Percentiles rank a stretch among this genome's conserved stretches.
phyloP scores from a whole-genome alignment of 2,329 filamentous ascomycete genomes.

The Penicillium sp. region DNA sequence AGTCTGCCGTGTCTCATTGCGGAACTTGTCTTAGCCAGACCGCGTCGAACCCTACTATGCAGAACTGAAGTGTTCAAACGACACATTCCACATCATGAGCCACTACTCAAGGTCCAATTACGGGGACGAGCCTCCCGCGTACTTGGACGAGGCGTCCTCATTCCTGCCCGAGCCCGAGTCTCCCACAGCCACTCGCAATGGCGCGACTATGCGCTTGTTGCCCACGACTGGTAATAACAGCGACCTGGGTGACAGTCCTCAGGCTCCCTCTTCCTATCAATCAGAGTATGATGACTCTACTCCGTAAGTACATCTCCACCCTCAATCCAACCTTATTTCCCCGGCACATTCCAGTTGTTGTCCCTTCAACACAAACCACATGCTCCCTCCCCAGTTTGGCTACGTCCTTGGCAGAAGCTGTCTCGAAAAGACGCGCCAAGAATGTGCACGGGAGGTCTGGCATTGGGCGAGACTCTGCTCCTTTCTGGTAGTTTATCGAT shows the following conservation, averaged over 20 bases:
- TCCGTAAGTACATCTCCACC: constrained; percentile 35
- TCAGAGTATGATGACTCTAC: constrained; percentile 24
- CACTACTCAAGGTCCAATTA: constrained; percentile 33
- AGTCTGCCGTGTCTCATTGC: background rate
- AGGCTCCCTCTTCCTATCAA: constrained; percentile 17
- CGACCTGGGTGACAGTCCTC: constrained; percentile 26
- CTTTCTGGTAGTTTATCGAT: background rate
- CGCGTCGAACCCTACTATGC: constrained; percentile 14
- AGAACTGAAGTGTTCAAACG: constrained; percentile 9
- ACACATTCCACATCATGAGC: constrained; percentile 24
- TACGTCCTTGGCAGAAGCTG: constrained; percentile 9
- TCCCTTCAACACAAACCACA: constrained; percentile 18
- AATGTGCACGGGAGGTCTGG: background rate
- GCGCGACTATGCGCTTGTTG: constrained; percentile 44
- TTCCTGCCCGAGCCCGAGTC: constrained; percentile 31
- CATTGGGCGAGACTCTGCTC: constrained; percentile 2
- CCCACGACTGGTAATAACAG: constrained; percentile 38
- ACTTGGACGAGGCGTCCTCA: constrained; percentile 29
- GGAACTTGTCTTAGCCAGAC: constrained; percentile 1
- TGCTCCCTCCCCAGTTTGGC: constrained; percentile 1
- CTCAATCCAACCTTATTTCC: constrained; percentile 12
- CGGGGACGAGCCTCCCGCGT: constrained; percentile 43
- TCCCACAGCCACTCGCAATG: constrained; percentile 27
- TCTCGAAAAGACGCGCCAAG: constrained; percentile 1
- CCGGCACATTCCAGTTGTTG: constrained; percentile 23